Evolutionary conservation across 2,329 filamentous ascomycete species (phyloP), one percentile per base, ranked within the genome.

Genomic region (Hortaea sp.): DNA sequence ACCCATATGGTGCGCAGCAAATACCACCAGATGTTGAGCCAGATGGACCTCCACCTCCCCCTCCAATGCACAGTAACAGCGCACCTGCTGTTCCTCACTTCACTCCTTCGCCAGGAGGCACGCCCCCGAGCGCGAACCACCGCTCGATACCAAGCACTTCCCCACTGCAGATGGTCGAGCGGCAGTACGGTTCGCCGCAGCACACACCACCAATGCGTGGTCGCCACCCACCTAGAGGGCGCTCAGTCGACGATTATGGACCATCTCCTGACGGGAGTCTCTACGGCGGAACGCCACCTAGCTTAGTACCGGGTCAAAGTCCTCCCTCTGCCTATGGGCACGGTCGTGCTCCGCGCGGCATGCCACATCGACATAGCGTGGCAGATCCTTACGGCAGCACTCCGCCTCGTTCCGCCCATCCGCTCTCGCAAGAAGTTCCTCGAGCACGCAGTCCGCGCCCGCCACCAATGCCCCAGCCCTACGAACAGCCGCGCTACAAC

Each of bases 21-120:
- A 39, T 29, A n/a, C 49, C 53, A 34, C 49, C 52, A 9, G 53
- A 58, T 38, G 46, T 51, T 2, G 53, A 59, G 29, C 50, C 59
- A 27, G 57, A 58, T 6, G 48, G 38, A n/a, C 45, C 54, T 31
- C 63, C 64, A 28, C 64, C 64, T 9, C 61, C 63, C 27, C 64
- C 64, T 30, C 63, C 64, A 11, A 57, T 62, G 45, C 63, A 68
- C 48, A 61, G 58, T 43, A 60, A 60, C 42, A 64, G 62, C 40
- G 58, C 63, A 10, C 61, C 64, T 3, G 52, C 54, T 11, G 50
- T 61, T 28, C 59, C 57, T 13, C 57, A 58, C 12, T 53, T 50
- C 38, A 39, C 51, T 27, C 39, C 53, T 11, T 49, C 59, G 10
- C 51, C 59, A 31, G 29, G 51, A 4, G 35, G 44, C 9, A 54